Percentiles rank a stretch among this genome's conserved stretches.
phyloP scores from a whole-genome alignment of 1,284 basidiomycete species.

The Ustilago nuda region DNA sequence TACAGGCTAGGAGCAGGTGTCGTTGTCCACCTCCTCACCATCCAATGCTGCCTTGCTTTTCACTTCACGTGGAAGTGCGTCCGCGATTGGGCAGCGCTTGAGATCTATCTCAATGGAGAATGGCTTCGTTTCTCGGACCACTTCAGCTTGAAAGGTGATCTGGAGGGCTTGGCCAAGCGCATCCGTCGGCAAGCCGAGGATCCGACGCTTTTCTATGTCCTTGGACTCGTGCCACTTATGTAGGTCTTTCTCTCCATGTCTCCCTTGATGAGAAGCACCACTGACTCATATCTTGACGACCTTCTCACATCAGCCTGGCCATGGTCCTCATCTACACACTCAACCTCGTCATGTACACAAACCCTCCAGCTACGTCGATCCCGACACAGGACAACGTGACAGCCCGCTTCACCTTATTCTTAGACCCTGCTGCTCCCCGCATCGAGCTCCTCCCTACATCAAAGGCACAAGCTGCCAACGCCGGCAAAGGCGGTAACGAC shows the following conservation, averaged over 20 bases:
- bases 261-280: neutral
- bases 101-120: constrained; percentile 26
- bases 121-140: constrained; percentile 10
- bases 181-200: constrained; percentile 24
- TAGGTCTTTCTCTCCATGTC: constrained; percentile 14
- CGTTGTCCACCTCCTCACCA: constrained; percentile 22
- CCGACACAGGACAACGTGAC: constrained; percentile 7
- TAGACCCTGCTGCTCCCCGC: constrained; percentile 23
- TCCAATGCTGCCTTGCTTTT: constrained; percentile 23
- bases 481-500: constrained; percentile 13
- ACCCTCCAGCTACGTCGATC: constrained; percentile 13
- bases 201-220: constrained; percentile 29
- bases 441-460: constrained; percentile 30
- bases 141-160: neutral
- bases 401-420: constrained; percentile 22
- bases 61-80: constrained; percentile 42
- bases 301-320: constrained; percentile 12
- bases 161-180: constrained; percentile 13
- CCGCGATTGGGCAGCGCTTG: constrained; percentile 34
- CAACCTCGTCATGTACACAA: constrained; percentile 25
- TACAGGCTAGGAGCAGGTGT: constrained; percentile 18
- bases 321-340: constrained; percentile 40
- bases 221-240: constrained; percentile 39
- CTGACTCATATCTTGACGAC: neutral
- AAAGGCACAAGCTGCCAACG: neutral